phyloP scores from a whole-genome alignment of 2,329 filamentous ascomycete genomes.

The Myotisia sp. region DNA sequence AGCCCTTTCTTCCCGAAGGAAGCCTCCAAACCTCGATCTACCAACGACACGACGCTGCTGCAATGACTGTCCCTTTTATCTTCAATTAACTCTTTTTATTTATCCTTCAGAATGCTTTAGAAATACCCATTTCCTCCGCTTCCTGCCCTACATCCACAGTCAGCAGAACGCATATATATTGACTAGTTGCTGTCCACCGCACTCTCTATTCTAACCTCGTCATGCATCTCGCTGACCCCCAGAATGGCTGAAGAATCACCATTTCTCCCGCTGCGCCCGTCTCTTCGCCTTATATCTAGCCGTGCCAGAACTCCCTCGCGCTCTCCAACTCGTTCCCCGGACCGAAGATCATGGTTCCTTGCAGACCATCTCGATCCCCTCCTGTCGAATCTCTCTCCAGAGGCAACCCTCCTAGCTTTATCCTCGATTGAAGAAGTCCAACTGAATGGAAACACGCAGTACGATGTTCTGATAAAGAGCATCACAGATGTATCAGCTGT shows the following conservation, averaged over 20 bases:
- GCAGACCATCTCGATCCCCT: conserved; percentile 33
- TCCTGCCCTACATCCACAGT: too few relatives aligned
- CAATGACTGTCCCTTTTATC: too few relatives aligned
- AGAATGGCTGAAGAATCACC: conserved; percentile 17
- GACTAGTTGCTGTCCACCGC: too few relatives aligned
- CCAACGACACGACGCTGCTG: too few relatives aligned
- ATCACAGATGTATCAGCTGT: conserved; percentile 42
- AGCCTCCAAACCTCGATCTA: too few relatives aligned
- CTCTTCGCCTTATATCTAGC: conserved; percentile 18
- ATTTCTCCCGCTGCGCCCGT: conserved; percentile 19
- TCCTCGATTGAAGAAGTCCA: conserved; percentile 29
- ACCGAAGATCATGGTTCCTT: conserved; percentile 23
- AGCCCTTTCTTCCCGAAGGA: too few relatives aligned
- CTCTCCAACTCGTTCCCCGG: conserved; percentile 26
- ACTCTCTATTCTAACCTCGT: conserved; percentile 10
- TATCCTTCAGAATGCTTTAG: too few relatives aligned
- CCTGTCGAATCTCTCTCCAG: conserved; percentile 40
- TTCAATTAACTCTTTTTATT: too few relatives aligned
- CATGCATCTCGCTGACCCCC: conserved; percentile 19
- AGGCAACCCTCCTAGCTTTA: conserved; percentile 39
- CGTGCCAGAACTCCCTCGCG: conserved; percentile 17
- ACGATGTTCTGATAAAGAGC: conserved; percentile 33
- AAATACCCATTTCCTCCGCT: too few relatives aligned
- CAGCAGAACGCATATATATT: too few relatives aligned
- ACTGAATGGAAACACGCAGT: conserved; percentile 23